Base-by-base conservation (phyloP, 1,284 basidiomycete genomes). In the Cystobasidium pallidum region DNA sequence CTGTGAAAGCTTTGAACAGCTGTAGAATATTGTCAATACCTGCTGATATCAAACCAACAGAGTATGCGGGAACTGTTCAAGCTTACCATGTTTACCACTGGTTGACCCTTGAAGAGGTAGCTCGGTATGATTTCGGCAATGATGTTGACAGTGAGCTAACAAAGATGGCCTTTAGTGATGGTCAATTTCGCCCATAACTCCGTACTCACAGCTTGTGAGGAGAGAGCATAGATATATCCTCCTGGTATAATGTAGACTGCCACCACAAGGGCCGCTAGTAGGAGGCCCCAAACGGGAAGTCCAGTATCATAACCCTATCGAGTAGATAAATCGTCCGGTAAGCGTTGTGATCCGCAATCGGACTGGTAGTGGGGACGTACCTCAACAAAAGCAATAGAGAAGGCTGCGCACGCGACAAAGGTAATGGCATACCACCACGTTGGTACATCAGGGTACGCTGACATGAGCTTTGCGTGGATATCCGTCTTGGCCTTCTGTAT, bases 191-290 rank as follows among this genome's bases (percentile, higher is more conserved):
- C 41, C n/a, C n/a, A 47, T 3, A n/a, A 0, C 15, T 54, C 21
- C 47, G 3, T 47, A 59, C 67, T 81, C 81, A 90, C 89, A 73
- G 86, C 85, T 80, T 92, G 89, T n/a, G 89, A 90, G 0, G 94
- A 94, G 87, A 95, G 89, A 10, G 94, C 94, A 78, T 85, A 95
- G 73, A 99, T 90, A 81, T 94, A 95, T 0, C 93, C 92, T 21
- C 88, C 87, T 0, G 95, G 95, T 3, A 99, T 81, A 73, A 94
- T 85, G 80, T 97, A 99, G 64, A 96, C 79, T 26, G 88, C 81
- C 0, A 92, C 90, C 34, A 99, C 81, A 17, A 87, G 58, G 11
- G 93, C 80, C 1, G 91, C 82, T 3, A 98, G 78, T 26, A 94
- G 24, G 45, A 94, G 81, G 13, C 88, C 88, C 90, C 92, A 97